A percentile compares a stretch with the other conserved stretches of the same genome.
phyloP scores from a whole-genome alignment of 2,329 filamentous ascomycete genomes.

The Paecilomyces sp. region DNA sequence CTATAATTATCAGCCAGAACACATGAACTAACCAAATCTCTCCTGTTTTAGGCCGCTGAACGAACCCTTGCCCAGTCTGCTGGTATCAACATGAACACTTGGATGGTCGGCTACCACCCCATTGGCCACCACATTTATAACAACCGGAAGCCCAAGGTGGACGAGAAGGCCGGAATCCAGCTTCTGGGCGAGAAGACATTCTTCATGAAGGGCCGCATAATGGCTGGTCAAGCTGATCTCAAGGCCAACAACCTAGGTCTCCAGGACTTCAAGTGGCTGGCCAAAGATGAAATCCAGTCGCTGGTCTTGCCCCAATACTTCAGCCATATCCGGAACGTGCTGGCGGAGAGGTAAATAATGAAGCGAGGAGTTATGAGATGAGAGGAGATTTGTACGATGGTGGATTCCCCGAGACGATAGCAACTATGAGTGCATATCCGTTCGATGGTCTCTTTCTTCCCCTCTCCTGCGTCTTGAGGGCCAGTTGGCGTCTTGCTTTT shows the following conservation, averaged over 20 bases:
- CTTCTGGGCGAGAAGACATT: slow-evolving; percentile 74
- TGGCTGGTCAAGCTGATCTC: slow-evolving; percentile 90
- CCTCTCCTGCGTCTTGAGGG: slow-evolving; percentile 9
- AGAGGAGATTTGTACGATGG: background rate
- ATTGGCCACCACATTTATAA: slow-evolving; percentile 68
- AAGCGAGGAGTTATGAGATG: background rate
- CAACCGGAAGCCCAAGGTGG: slow-evolving; percentile 43
- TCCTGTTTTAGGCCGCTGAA: slow-evolving; percentile 62
- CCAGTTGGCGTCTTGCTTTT: slow-evolving; percentile 1
- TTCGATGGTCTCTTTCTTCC: background rate
- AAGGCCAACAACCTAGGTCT: slow-evolving; percentile 63
- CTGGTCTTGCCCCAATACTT: slow-evolving; percentile 64
- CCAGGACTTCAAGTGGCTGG: slow-evolving; percentile 84
- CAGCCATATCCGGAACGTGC: slow-evolving; percentile 70
- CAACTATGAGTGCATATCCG: background rate
- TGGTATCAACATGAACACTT: slow-evolving; percentile 96
- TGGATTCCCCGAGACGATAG: background rate
- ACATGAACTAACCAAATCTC: slow-evolving; percentile 1
- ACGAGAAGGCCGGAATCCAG: slow-evolving; percentile 26
- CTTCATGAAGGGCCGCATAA: slow-evolving; percentile 92
- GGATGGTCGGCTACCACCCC: slow-evolving; percentile 87
- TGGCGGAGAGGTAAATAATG: slow-evolving; percentile 60
- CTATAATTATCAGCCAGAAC: background rate
- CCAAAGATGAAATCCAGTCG: slow-evolving; percentile 75
- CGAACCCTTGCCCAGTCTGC: slow-evolving; percentile 69